Conservation (phyloP, 768 basidiomycete species). For the Leccinellum rugosiceps region DNA sequence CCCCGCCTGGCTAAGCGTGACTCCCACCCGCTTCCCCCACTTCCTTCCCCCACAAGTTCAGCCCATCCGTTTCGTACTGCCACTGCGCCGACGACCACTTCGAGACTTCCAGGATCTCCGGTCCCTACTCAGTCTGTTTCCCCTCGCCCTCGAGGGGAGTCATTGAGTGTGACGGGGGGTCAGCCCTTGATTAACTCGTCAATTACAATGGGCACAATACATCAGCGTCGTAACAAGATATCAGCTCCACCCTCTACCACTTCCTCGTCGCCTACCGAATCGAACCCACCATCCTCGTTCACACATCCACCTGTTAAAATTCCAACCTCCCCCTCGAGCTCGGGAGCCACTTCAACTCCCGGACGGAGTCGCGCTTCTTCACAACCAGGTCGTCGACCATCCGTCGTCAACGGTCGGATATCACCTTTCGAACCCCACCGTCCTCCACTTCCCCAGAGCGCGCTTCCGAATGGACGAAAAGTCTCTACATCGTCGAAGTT, state of each 20-base stretch:
- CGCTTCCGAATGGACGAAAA: constrained; percentile 51
- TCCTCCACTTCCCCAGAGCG: constrained; percentile 49
- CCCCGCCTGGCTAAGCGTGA: constrained; percentile 45
- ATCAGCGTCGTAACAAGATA: constrained; percentile 61
- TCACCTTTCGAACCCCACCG: constrained; percentile 49
- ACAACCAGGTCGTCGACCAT: constrained; percentile 72
- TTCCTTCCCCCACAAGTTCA: constrained; percentile 48
- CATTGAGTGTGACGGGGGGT: constrained; percentile 38
- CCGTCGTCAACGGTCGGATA: constrained; percentile 48
- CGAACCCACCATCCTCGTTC: constrained; percentile 37
- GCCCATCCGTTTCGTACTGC: constrained; percentile 29
- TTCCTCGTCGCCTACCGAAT: constrained; percentile 36
- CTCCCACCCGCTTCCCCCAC: constrained; percentile 65
- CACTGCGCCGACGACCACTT: constrained; percentile 14
- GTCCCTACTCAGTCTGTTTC: constrained; percentile 37
- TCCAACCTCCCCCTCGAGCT: constrained; percentile 40
- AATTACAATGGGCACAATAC: constrained; percentile 62
- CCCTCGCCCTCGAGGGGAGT: constrained; percentile 53
- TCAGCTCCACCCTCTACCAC: constrained; percentile 53
- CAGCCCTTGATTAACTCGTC: constrained; percentile 56
- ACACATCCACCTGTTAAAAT: constrained; percentile 27
- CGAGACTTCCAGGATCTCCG: constrained; percentile 49
- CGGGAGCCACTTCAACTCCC: constrained; percentile 34
- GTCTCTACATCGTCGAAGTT: constrained; percentile 59
- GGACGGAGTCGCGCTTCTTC: constrained; percentile 67